phyloP scores from a whole-genome alignment of 2,329 filamentous ascomycete species.

The Ophioceras dolichostomum region DNA sequence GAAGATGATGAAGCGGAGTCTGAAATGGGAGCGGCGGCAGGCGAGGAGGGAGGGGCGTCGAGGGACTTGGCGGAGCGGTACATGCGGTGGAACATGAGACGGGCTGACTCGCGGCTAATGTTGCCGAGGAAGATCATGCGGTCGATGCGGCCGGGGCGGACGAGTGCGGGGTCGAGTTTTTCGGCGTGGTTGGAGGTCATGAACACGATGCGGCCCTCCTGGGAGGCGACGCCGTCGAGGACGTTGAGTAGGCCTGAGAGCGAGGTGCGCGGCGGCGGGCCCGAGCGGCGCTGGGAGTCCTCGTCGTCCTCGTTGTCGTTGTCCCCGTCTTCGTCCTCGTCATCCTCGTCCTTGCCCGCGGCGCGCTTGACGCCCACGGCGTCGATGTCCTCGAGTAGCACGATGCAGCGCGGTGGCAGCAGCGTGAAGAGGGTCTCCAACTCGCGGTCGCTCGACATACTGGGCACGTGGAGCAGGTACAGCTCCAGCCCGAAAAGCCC shows the following conservation, averaged over 20 bases:
- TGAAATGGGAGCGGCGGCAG: too few relatives aligned
- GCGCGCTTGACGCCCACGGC: conserved; percentile 31
- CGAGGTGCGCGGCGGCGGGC: conserved; percentile 19
- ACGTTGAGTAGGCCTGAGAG: conserved; percentile 58
- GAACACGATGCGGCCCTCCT: conserved; percentile 58
- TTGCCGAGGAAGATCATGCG: conserved; percentile 45
- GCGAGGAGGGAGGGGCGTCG: neutral
- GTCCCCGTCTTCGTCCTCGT: conserved; percentile 7
- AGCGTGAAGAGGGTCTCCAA: conserved; percentile 19
- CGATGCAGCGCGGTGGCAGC: conserved; percentile 24
- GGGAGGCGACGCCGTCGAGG: conserved; percentile 56
- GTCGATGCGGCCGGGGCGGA: conserved; percentile 56
- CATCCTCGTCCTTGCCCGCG: conserved; percentile 9
- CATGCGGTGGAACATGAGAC: conserved; percentile 35
- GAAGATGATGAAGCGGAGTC: too few relatives aligned
- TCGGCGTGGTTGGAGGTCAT: conserved; percentile 63
- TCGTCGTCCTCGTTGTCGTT: conserved; percentile 8
- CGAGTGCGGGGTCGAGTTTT: conserved; percentile 49
- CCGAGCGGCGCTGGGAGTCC: too few relatives aligned
- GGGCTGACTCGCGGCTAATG: conserved; percentile 28
- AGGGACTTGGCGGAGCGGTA: conserved; percentile 15
- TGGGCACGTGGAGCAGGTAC: conserved; percentile 57
- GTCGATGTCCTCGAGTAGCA: conserved; percentile 45
- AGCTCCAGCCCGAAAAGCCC: conserved; percentile 62
- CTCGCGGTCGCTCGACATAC: conserved; percentile 13